Evolutionary conservation across 805 yeast species (phyloP).

Genomic region (Alloascoidea hylecoeti): DNA sequence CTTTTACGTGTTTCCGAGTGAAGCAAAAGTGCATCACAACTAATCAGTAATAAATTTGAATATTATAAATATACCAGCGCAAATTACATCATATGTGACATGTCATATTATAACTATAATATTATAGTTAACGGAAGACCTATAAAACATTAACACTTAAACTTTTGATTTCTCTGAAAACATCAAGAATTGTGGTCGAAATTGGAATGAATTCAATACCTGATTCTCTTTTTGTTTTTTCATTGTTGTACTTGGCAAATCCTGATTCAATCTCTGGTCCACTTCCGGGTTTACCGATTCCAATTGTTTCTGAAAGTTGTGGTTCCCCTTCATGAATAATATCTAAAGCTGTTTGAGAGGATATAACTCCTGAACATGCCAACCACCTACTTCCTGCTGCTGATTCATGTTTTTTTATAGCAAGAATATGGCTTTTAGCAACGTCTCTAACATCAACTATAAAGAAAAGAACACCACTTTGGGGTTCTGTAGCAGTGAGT

Average conservation of each 20-base stretch:
- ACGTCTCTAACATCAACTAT: background rate
- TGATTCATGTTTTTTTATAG: background rate
- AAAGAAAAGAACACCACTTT: background rate
- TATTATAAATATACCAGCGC: too few relatives aligned
- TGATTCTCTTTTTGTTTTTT: background rate
- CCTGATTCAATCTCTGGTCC: background rate
- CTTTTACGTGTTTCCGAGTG: too few relatives aligned
- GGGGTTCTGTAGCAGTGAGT: background rate
- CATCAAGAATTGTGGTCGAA: too few relatives aligned
- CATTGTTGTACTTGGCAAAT: background rate
- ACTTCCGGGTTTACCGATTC: background rate
- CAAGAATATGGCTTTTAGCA: background rate
- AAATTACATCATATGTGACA: too few relatives aligned
- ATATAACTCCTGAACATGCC: background rate
- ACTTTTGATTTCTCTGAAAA: too few relatives aligned
- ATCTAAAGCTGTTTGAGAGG: constrained; percentile 1
- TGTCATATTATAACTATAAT: too few relatives aligned
- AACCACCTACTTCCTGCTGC: background rate
- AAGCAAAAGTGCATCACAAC: too few relatives aligned
- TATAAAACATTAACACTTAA: too few relatives aligned
- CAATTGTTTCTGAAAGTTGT: background rate
- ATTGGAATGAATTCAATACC: background rate
- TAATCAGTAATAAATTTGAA: too few relatives aligned
- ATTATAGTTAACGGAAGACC: too few relatives aligned
- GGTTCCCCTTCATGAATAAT: background rate